Base-by-base conservation (phyloP, 345 rosid genomes). In the Dovyalis caffra region DNA sequence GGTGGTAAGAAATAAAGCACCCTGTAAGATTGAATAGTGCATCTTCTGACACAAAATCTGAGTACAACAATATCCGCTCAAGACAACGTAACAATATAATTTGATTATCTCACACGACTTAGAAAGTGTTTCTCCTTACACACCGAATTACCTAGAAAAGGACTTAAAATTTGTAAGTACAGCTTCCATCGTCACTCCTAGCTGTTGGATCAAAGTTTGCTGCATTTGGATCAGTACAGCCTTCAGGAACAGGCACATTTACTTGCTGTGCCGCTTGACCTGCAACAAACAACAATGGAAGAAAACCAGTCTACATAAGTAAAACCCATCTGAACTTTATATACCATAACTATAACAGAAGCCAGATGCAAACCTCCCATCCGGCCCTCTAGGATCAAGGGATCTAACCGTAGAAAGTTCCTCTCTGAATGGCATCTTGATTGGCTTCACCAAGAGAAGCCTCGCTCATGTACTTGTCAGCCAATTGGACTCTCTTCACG, bases 371-470 rank as follows among this genome's bases (percentile, higher is more conserved):
- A 84, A 80, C 87, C 84, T 82, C 86, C 84, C 80, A 77, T 35
- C 47, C 74, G 69, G 76, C 78, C 77, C 74, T 76, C 73, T 79
- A 74, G 83, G 85, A 74, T 80, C 75, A 56, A 68, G 80, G 75
- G 76, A 61, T 57, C 92, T 83, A 79, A 94, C 97, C 93, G 61
- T 87, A 93, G 92, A 91, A 95, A 78, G 77, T 67, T 82, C 96
- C 97, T 0, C 89, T 78, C 11, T 76, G 80, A 12, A 93, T 90
- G 26, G 93, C 62, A 64, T 95, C 98, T 2, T 83, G 79, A 68
- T 95, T 95, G 62, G 91, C 99, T 0, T 89, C 91, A 33, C 99
- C 98, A 35, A 95, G 97, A 2, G 99, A 96, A 56, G 99, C 98
- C 68, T 95, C 86, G 25, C 69, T 87, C 83, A 92, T 11, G 85